Evolutionary conservation across 1,284 basidiomycete genomes (phyloP).

Genomic region (Puccinia hordei): DNA sequence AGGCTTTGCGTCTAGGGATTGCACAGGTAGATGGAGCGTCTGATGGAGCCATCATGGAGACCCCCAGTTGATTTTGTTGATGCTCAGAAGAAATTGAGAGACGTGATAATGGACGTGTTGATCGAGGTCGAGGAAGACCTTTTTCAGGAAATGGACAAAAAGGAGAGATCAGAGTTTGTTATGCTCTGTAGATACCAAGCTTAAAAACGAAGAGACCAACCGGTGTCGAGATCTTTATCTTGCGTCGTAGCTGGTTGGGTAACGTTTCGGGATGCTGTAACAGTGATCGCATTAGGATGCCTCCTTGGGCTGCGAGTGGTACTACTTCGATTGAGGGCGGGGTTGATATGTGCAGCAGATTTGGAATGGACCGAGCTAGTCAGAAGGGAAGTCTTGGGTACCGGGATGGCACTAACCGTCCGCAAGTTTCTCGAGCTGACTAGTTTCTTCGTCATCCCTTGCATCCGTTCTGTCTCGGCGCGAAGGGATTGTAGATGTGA

Average conservation of each 20-base stretch:
- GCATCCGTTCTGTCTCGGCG: conserved; percentile 48
- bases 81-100: conserved; percentile 18
- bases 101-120: conserved; percentile 36
- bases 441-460: conserved; percentile 50
- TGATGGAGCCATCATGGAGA: background rate
- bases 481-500: conserved; percentile 41
- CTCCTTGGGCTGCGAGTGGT: conserved; percentile 9
- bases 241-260: conserved; percentile 10
- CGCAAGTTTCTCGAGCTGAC: conserved; percentile 44
- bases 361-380: conserved; percentile 7
- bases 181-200: background rate
- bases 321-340: conserved; percentile 12
- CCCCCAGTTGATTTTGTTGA: conserved; percentile 2
- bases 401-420: conserved; percentile 36
- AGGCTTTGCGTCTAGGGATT: conserved; percentile 36
- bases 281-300: background rate
- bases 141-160: background rate
- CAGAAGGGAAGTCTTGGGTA: conserved; percentile 27
- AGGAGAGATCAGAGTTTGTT: background rate
- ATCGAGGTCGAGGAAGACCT: conserved; percentile 15
- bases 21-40: conserved; percentile 4
- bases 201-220: background rate
- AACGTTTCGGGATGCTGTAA: background rate
- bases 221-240: conserved; percentile 12
- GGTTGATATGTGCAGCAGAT: background rate